These are phyloP conservation scores for Pseudophaeomoniella oleicola DNA, from an alignment of 2,329 filamentous ascomycete species.

Conservation along the genomic window DNA sequence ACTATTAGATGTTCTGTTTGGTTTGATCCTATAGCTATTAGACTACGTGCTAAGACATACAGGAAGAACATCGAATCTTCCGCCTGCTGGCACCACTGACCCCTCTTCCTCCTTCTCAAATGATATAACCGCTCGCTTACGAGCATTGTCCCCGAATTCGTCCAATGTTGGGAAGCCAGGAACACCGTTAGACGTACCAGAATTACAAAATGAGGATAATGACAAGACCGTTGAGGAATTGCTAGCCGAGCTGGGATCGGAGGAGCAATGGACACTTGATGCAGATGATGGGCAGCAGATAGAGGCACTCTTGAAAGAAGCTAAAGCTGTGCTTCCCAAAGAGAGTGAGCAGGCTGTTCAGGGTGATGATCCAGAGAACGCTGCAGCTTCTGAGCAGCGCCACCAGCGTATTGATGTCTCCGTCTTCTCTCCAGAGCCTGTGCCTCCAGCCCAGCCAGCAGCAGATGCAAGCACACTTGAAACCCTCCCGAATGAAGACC, in stretches of 20 bases:
- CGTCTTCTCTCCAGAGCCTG: conserved; percentile 8
- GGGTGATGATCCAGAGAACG: neutral
- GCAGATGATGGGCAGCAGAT: conserved; percentile 13
- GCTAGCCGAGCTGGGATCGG: conserved; percentile 15
- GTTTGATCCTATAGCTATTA: too few species aligned
- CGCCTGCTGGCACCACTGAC: conserved; percentile 6
- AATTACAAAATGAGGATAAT: conserved; percentile 7
- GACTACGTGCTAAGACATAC: neutral
- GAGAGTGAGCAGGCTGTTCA: conserved; percentile 2
- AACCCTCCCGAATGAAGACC: conserved; percentile 3
- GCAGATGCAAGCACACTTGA: neutral
- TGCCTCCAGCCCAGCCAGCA: conserved; percentile 1
- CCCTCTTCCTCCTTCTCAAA: conserved; percentile 2
- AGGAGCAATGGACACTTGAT: conserved; percentile 12
- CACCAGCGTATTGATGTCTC: conserved; percentile 7
- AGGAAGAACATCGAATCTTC: neutral
- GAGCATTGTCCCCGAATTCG: conserved; percentile 6
- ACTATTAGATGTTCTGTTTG: too few species aligned
- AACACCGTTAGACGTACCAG: conserved; percentile 1
- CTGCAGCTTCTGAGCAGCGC: conserved; percentile 2
- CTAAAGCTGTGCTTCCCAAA: conserved; percentile 8
- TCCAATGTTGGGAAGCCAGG: neutral
- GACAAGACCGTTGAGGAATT: conserved; percentile 16
- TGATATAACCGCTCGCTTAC: conserved; percentile 11
- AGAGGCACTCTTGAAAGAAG: conserved; percentile 12